Evolutionary conservation across 257 asterid species (phyloP).

Genomic region (Solanum pimpinellifolium): DNA sequence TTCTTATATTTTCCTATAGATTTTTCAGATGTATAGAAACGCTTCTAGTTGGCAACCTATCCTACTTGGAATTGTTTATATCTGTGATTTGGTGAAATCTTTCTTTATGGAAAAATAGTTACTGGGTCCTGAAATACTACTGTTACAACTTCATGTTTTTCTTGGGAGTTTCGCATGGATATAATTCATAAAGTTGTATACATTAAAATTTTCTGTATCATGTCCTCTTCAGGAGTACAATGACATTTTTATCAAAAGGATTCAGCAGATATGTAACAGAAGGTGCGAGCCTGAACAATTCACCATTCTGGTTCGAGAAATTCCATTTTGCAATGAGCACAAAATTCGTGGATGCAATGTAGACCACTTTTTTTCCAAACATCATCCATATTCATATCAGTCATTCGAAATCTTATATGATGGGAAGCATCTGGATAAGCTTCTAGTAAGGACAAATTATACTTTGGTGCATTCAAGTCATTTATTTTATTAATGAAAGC

Average conservation of each 20-base stretch:
- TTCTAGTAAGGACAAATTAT: constrained; percentile 35
- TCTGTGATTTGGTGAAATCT: neutral
- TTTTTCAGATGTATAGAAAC: neutral
- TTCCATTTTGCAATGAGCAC: constrained; percentile 79
- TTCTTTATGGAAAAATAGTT: neutral
- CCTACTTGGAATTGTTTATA: neutral
- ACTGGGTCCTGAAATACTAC: neutral
- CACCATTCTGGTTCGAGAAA: constrained; percentile 89
- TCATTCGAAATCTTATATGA: constrained; percentile 76
- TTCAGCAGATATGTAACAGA: constrained; percentile 43
- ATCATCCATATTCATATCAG: constrained; percentile 60
- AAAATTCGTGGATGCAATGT: constrained; percentile 64
- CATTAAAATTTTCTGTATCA: neutral
- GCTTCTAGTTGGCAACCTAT: neutral
- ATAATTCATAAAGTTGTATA: neutral
- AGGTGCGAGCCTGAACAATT: constrained; percentile 86
- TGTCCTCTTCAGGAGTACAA: constrained; percentile 51
- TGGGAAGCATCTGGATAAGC: constrained; percentile 50
- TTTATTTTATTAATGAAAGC: neutral
- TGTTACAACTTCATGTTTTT: neutral
- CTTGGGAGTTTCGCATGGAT: neutral
- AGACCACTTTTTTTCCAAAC: constrained; percentile 68
- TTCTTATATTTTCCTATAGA: neutral
- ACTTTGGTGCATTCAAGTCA: neutral
- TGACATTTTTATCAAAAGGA: constrained; percentile 56